These are phyloP conservation scores for Hypoxylon rubiginosum DNA, from an alignment of 2,329 filamentous ascomycete species.

Conservation along the genomic window DNA sequence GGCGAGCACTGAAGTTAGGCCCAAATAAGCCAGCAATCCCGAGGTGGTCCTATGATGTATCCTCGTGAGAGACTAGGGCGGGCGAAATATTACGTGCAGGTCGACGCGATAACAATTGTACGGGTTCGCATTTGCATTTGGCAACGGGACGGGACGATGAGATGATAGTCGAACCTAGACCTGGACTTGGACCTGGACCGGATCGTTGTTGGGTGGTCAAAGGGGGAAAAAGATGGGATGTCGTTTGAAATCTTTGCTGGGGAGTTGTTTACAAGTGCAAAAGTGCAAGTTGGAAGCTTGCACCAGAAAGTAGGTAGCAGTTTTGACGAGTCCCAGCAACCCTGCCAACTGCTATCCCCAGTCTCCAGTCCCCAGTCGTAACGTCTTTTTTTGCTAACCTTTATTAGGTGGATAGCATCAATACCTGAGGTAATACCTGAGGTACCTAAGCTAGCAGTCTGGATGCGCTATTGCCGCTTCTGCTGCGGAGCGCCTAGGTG, in stretches of 20 bases:
- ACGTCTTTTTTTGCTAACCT: background rate
- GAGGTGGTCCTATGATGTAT: constrained; percentile 43
- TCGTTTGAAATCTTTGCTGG: constrained; percentile 29
- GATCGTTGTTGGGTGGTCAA: constrained; percentile 8
- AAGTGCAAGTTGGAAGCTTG: constrained; percentile 24
- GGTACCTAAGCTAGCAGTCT: constrained; percentile 9
- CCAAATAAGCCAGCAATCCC: constrained; percentile 38
- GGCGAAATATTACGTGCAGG: constrained; percentile 34
- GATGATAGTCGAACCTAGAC: constrained; percentile 14
- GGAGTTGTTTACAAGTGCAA: constrained; percentile 31
- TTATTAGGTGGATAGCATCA: constrained; percentile 4
- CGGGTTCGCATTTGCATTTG: constrained; percentile 31
- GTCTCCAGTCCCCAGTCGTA: constrained; percentile 29
- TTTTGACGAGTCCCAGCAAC: constrained; percentile 35
- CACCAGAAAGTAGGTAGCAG: constrained; percentile 12
- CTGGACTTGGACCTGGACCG: constrained; percentile 1
- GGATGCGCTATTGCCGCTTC: constrained; percentile 40
- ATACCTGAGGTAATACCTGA: background rate
- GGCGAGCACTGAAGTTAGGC: constrained; percentile 20
- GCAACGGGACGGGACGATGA: constrained; percentile 36
- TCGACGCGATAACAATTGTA: constrained; percentile 32
- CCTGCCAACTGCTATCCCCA: constrained; percentile 21
- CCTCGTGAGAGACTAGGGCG: constrained; percentile 39
- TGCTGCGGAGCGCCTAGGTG: constrained; percentile 19
- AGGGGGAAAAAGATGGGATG: constrained; percentile 14